phyloP scores from a whole-genome alignment of 129 eudicot species.

The Cynara cardunculus region DNA sequence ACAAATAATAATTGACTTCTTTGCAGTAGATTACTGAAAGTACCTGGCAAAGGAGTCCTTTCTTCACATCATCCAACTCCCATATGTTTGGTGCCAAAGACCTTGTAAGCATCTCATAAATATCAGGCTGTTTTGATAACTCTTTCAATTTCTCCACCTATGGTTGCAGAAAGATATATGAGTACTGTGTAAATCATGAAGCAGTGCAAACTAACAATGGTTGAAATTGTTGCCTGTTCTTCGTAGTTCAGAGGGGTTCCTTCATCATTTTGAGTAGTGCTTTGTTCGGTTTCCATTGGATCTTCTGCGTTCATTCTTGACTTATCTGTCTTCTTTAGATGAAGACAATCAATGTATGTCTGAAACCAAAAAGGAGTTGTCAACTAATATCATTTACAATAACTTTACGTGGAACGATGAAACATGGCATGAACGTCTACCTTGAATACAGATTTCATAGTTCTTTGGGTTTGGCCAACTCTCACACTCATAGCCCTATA shows the following conservation, averaged over 20 bases:
- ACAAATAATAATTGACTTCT: not conserved
- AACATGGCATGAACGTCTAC: constrained; percentile 20
- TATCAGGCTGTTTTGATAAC: constrained; percentile 69
- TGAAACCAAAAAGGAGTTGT: constrained; percentile 33
- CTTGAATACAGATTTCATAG: constrained; percentile 79
- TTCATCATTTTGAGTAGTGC: constrained; percentile 41
- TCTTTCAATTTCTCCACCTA: constrained; percentile 80
- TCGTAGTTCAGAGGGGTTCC: constrained; percentile 40
- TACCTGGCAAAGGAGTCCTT: constrained; percentile 99
- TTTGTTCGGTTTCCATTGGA: constrained; percentile 66
- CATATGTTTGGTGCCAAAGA: constrained; percentile 98
- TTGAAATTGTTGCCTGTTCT: constrained; percentile 45
- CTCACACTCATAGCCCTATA: constrained; percentile 95
- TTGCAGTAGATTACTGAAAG: not conserved
- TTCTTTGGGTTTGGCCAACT: constrained; percentile 80
- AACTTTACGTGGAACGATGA: not conserved
- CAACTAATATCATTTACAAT: not conserved
- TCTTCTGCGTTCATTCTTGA: constrained; percentile 82
- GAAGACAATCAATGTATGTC: constrained; percentile 98
- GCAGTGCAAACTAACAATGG: not conserved
- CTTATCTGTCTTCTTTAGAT: constrained; percentile 78
- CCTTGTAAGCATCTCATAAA: constrained; percentile 75
- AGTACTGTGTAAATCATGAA: constrained; percentile 9
- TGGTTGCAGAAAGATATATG: constrained; percentile 14
- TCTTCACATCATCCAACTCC: constrained; percentile 96